Evolutionary conservation across 2,329 filamentous ascomycete genomes (phyloP).

Genomic region (Microdochium bolleyi): DNA sequence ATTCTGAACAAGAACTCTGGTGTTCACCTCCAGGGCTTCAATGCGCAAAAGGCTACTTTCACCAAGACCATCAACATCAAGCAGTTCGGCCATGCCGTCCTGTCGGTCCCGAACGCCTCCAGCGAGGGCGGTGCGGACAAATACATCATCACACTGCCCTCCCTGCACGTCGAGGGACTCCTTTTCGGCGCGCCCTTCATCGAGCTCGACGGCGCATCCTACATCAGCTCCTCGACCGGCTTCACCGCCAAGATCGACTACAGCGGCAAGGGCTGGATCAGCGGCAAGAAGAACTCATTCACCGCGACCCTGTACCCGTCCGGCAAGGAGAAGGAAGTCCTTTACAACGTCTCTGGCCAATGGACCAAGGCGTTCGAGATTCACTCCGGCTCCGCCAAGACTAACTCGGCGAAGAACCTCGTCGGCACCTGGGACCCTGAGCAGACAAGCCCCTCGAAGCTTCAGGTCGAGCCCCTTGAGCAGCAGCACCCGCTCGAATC

Average conservation of each 20-base stretch:
- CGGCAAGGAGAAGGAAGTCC: conserved; percentile 23
- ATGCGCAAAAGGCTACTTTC: conserved; percentile 43
- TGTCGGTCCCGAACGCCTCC: conserved; percentile 34
- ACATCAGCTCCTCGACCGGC: conserved; percentile 35
- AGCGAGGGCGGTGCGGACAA: conserved; percentile 32
- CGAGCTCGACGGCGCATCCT: conserved; percentile 36
- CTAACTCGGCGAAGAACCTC: conserved; percentile 19
- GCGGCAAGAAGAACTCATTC: conserved; percentile 38
- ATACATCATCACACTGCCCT: conserved; percentile 38
- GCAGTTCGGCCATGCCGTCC: conserved; percentile 39
- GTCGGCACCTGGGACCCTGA: conserved; percentile 31
- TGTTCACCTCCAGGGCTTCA: conserved; percentile 40
- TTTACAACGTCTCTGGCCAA: conserved; percentile 30
- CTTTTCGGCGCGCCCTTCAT: conserved; percentile 38
- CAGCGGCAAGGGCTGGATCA: conserved; percentile 33
- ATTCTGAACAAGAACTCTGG: conserved; percentile 32
- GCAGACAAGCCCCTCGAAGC: conserved; percentile 10
- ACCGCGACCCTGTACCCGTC: conserved; percentile 31
- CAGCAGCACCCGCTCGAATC: conserved; percentile 76
- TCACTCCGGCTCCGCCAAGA: conserved; percentile 17
- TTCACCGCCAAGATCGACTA: conserved; percentile 38
- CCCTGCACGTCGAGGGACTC: conserved; percentile 38
- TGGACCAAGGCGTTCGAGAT: conserved; percentile 34
- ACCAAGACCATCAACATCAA: conserved; percentile 39
- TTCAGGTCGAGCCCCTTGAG: conserved; percentile 42